These are phyloP conservation scores for Platismatia glauca DNA, from an alignment of 495 filamentous ascomycete species.

Conservation along the genomic window DNA sequence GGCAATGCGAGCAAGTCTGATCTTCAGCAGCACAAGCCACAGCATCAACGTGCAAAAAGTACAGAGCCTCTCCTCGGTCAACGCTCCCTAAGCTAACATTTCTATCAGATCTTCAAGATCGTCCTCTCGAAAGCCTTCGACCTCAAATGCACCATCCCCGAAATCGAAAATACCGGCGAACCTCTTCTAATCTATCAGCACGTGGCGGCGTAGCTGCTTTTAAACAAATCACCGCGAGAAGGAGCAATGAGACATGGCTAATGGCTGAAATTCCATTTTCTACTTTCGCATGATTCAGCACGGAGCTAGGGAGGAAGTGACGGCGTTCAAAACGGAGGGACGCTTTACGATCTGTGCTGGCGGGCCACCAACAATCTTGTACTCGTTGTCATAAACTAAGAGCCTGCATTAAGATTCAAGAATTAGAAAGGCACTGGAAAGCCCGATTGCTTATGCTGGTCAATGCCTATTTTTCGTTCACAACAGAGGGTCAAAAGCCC, in stretches of 20 bases:
- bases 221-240: background rate
- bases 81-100: slow-evolving; percentile 22
- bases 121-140: slow-evolving; percentile 98
- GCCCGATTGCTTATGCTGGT: background rate
- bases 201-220: slow-evolving; percentile 31
- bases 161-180: slow-evolving; percentile 95
- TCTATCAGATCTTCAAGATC: slow-evolving; percentile 90
- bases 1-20: slow-evolving; percentile 93
- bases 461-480: background rate
- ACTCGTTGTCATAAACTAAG: background rate
- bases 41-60: slow-evolving; percentile 99
- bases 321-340: background rate
- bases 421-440: background rate
- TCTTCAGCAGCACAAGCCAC: slow-evolving; percentile 97
- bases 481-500: background rate
- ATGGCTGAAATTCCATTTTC: background rate
- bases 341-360: slow-evolving; percentile 1
- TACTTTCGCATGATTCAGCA: slow-evolving; percentile 9
- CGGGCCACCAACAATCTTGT: background rate
- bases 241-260: slow-evolving; percentile 1
- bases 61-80: slow-evolving; percentile 1
- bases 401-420: background rate
- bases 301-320: slow-evolving; percentile 7
- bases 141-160: slow-evolving; percentile 95
- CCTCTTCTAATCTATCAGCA: slow-evolving; percentile 90